phyloP scores from a whole-genome alignment of 257 asterid species.

The Fraxinus excelsior region DNA sequence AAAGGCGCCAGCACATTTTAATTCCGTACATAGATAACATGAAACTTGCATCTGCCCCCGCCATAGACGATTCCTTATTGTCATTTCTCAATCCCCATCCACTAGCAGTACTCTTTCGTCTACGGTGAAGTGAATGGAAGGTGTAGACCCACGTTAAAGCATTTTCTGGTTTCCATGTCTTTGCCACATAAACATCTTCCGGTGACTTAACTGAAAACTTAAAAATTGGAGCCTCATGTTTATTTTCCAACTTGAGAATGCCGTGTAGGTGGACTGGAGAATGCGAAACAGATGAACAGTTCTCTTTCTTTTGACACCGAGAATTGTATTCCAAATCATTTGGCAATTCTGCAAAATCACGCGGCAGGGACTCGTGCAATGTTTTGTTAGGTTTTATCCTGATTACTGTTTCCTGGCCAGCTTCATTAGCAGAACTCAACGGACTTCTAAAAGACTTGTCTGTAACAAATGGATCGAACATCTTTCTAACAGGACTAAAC shows the following conservation, averaged over 20 bases:
- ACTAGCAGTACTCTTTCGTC: constrained; percentile 66
- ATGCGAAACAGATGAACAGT: too few species aligned
- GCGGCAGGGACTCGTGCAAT: too few species aligned
- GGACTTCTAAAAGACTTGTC: constrained; percentile 61
- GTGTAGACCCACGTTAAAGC: constrained; percentile 71
- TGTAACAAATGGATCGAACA: constrained; percentile 69
- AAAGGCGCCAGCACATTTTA: constrained; percentile 46
- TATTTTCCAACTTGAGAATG: too few species aligned
- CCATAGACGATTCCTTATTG: constrained; percentile 45
- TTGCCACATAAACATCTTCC: constrained; percentile 64
- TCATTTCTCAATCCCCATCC: constrained; percentile 63
- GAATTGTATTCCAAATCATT: too few species aligned
- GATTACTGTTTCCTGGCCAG: too few species aligned
- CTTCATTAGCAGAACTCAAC: constrained; percentile 41
- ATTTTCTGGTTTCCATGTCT: constrained; percentile 70
- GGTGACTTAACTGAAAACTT: too few species aligned
- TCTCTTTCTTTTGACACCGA: too few species aligned
- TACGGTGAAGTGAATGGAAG: constrained; percentile 63
- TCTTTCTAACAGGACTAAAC: constrained; percentile 50
- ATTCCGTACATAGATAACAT: constrained; percentile 56
- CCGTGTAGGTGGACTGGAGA: too few species aligned
- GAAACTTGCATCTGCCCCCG: constrained; percentile 83
- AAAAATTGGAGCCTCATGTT: too few species aligned
- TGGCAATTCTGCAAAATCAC: too few species aligned
- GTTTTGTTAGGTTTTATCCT: too few species aligned